Percentiles rank a stretch among this genome's conserved stretches.
Conservation (phyloP, 1,284 basidiomycete genomes). For the Cystobasidium pallidum region DNA sequence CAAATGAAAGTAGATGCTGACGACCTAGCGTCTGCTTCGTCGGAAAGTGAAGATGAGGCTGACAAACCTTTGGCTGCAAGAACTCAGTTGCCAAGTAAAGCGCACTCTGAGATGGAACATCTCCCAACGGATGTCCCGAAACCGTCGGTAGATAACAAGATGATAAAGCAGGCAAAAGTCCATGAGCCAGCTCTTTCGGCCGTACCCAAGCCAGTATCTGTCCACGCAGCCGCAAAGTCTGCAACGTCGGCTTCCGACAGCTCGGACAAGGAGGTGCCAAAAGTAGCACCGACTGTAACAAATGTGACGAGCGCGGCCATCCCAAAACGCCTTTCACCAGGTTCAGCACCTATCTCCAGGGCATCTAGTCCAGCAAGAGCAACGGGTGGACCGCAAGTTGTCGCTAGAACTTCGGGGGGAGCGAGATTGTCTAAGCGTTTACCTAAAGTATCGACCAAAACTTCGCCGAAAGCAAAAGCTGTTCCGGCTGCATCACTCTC, state of each 20-base stretch:
- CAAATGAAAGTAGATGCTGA: conserved; percentile 23
- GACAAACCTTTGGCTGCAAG: conserved; percentile 25
- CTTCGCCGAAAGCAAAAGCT: conserved; percentile 4
- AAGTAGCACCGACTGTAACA: background rate
- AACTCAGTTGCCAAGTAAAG: conserved; percentile 25
- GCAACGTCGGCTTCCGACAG: conserved; percentile 17
- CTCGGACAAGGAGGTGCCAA: background rate
- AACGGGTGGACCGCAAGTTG: conserved; percentile 4
- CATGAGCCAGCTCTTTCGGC: background rate
- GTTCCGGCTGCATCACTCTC: background rate
- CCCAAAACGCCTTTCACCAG: conserved; percentile 9
- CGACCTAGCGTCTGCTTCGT: conserved; percentile 37
- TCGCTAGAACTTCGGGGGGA: conserved; percentile 38
- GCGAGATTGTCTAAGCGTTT: conserved; percentile 27
- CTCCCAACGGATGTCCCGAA: background rate
- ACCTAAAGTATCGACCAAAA: conserved; percentile 17
- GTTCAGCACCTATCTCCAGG: conserved; percentile 4
- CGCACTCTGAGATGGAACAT: conserved; percentile 1
- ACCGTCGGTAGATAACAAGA: background rate
- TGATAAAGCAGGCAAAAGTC: background rate
- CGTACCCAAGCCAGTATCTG: background rate
- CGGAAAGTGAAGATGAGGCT: conserved; percentile 28
- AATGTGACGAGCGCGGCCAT: background rate
- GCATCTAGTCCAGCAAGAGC: conserved; percentile 18
- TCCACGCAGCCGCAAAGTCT: background rate